Conservation (phyloP, 2,329 filamentous ascomycete genomes). For the Cadophora sp. region DNA sequence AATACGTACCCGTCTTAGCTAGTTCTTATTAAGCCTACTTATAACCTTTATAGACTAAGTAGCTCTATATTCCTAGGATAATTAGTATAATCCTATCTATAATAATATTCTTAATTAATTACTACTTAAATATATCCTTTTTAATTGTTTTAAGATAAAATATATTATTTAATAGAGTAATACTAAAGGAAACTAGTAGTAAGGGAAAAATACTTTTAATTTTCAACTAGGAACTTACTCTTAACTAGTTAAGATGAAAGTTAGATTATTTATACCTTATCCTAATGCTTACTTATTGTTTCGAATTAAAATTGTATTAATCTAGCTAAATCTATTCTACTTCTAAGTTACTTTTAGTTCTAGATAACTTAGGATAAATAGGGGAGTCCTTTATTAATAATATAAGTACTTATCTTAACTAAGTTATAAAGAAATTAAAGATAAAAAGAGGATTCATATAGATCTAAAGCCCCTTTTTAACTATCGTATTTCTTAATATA, state of each 20-base stretch:
- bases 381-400: background rate
- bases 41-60: too few relatives aligned
- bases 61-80: too few relatives aligned
- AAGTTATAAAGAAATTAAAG: background rate
- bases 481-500: background rate
- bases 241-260: background rate
- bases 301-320: constrained; percentile 18
- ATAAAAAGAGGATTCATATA: background rate
- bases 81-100: too few relatives aligned
- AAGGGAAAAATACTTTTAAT: constrained; percentile 9
- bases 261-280: background rate
- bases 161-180: too few relatives aligned
- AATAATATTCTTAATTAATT: too few relatives aligned
- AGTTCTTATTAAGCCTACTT: too few relatives aligned
- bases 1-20: too few relatives aligned
- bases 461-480: background rate
- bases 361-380: background rate
- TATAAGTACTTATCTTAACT: background rate
- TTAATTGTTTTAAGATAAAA: too few relatives aligned
- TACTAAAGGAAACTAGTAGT: background rate
- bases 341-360: constrained; percentile 6
- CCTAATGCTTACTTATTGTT: background rate
- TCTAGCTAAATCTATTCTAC: constrained; percentile 5
- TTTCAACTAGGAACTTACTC: background rate
- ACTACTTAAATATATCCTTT: too few relatives aligned